Evolutionary conservation across 768 basidiomycete species (phyloP).

Genomic region (Cystoderma amianthinum): DNA sequence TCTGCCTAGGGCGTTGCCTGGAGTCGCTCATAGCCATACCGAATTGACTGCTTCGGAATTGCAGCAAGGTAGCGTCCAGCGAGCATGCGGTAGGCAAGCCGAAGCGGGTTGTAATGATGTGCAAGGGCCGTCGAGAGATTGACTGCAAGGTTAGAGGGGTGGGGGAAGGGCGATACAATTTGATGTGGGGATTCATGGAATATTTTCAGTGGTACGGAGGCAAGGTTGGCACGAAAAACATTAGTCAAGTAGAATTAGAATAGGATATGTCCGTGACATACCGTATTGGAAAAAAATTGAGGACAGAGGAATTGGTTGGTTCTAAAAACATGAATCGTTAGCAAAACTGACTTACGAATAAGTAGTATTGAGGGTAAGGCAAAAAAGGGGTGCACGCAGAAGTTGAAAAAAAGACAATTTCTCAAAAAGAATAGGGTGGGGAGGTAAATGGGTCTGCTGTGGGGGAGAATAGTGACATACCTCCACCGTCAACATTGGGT

Average conservation of each 20-base stretch:
- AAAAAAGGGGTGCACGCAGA: background rate
- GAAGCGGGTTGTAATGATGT: conserved; percentile 52
- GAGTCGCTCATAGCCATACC: too few species aligned
- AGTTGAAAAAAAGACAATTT: background rate
- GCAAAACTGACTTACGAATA: too few species aligned
- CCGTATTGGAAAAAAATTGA: conserved; percentile 56
- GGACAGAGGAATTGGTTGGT: conserved; percentile 42
- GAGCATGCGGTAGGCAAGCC: conserved; percentile 41
- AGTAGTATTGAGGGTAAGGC: background rate
- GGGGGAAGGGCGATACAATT: background rate
- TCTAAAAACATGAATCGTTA: too few species aligned
- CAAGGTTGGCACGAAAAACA: background rate
- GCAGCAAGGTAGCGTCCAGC: conserved; percentile 41
- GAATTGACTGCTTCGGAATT: conserved; percentile 35
- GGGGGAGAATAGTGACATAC: conserved; percentile 10
- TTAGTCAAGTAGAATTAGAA: conserved; percentile 2
- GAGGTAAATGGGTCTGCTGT: background rate
- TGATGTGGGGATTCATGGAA: too few species aligned
- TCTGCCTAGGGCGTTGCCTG: too few species aligned
- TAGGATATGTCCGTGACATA: conserved; percentile 14
- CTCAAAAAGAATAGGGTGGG: background rate
- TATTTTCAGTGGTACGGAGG: too few species aligned
- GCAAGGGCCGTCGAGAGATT: conserved; percentile 42
- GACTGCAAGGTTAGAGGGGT: conserved; percentile 30
- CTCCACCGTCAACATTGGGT: conserved; percentile 21